Conservation (phyloP, 805 yeast genomes). For the Wickerhamiella domercqiae region DNA sequence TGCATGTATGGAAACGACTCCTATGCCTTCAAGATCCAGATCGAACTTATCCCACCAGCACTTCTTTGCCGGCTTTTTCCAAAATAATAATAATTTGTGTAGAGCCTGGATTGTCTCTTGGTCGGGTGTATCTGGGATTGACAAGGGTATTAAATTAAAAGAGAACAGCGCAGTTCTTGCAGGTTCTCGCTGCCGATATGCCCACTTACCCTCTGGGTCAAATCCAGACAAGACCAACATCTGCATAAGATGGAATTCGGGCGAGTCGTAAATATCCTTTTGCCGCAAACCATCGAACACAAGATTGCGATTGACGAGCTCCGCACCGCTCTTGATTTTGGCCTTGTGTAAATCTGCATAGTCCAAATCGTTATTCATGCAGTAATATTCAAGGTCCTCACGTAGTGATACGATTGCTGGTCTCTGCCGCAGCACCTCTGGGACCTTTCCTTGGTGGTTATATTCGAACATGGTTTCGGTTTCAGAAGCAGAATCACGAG, state of each 20-base stretch:
- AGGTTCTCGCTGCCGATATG: conserved; percentile 76
- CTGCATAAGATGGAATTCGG: conserved; percentile 86
- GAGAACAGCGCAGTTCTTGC: conserved; percentile 77
- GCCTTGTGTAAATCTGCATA: background rate
- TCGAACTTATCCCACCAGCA: conserved; percentile 80
- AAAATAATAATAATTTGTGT: conserved; percentile 65
- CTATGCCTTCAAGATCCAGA: conserved; percentile 22
- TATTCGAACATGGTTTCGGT: background rate
- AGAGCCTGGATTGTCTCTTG: conserved; percentile 21
- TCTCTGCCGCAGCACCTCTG: conserved; percentile 54
- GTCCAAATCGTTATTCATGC: conserved; percentile 45
- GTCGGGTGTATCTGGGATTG: conserved; percentile 9
- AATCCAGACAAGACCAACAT: conserved; percentile 92
- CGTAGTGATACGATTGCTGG: conserved; percentile 86
- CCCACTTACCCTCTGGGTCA: conserved; percentile 56
- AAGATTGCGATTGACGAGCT: background rate
- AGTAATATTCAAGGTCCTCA: conserved; percentile 88
- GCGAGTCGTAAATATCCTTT: conserved; percentile 42
- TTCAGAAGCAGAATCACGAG: background rate
- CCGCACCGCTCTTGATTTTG: conserved; percentile 43
- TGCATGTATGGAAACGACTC: conserved; percentile 54
- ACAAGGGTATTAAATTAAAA: conserved; percentile 47
- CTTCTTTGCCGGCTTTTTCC: conserved; percentile 97
- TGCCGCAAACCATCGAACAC: conserved; percentile 62
- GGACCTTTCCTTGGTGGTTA: conserved; percentile 5